Evolutionary conservation across 2,329 filamentous ascomycete species (phyloP).

Genomic region (Hypoxylon sp.): DNA sequence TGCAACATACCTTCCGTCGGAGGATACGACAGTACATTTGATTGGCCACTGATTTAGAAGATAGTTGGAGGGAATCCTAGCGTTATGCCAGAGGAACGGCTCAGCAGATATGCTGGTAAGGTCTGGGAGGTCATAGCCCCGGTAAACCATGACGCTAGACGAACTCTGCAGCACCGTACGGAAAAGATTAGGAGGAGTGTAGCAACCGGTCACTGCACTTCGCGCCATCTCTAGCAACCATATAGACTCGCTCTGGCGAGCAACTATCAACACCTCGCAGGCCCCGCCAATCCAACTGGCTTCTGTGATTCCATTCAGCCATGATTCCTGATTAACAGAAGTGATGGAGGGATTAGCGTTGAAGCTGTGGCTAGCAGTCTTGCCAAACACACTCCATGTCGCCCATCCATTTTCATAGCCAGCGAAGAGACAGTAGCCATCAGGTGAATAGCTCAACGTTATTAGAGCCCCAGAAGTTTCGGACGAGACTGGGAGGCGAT

Average conservation of each 20-base stretch:
- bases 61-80: constrained; percentile 87
- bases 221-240: constrained; percentile 94
- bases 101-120: constrained; percentile 93
- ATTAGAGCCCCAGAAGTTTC: constrained; percentile 78
- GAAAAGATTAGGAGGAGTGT: constrained; percentile 90
- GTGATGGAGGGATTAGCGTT: constrained; percentile 75
- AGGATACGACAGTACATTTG: constrained; percentile 85
- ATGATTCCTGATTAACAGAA: constrained; percentile 79
- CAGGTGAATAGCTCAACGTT: constrained; percentile 88
- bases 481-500: constrained; percentile 77
- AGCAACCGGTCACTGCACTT: constrained; percentile 93
- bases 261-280: constrained; percentile 84
- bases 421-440: constrained; percentile 95
- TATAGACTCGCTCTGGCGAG: constrained; percentile 79
- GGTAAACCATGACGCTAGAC: constrained; percentile 90
- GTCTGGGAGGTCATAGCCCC: constrained; percentile 92
- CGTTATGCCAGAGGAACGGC: constrained; percentile 93
- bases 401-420: constrained; percentile 95
- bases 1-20: constrained; percentile 93
- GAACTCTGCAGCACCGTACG: constrained; percentile 91
- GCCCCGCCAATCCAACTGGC: constrained; percentile 91
- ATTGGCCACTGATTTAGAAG: constrained; percentile 95
- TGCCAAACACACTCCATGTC: constrained; percentile 97
- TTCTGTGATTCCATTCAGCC: constrained; percentile 83
- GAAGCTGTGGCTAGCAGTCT: constrained; percentile 88